phyloP scores from a whole-genome alignment of 345 rosid species.

The Capsella bursapastoris region DNA sequence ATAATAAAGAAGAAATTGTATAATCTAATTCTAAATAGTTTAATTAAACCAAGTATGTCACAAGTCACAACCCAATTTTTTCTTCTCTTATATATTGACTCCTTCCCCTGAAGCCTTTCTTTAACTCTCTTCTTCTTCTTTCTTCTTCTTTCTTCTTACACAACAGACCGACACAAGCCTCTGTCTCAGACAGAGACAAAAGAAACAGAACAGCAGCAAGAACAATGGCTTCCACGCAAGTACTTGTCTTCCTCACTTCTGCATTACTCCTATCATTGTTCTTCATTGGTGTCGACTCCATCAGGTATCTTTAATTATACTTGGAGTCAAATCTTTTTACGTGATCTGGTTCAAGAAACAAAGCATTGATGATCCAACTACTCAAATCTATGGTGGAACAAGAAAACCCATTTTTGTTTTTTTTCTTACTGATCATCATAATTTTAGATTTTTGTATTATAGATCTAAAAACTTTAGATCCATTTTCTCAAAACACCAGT shows the following conservation, averaged over 20 bases:
- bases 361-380: conserved; percentile 16
- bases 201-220: conserved; percentile 21
- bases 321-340: neutral
- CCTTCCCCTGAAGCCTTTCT: conserved; percentile 24
- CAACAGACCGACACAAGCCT: conserved; percentile 41
- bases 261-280: conserved; percentile 52
- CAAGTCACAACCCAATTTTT: neutral
- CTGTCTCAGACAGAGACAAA: conserved; percentile 21
- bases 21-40: neutral
- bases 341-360: conserved; percentile 27
- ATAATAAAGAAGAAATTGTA: neutral
- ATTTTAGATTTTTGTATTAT: neutral
- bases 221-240: conserved; percentile 48
- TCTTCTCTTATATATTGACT: conserved; percentile 38
- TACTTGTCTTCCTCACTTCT: conserved; percentile 42
- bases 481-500: neutral
- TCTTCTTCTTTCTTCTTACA: conserved; percentile 29
- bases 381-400: neutral
- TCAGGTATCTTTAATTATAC: conserved; percentile 32
- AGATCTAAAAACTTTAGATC: conserved; percentile 23
- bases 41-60: neutral
- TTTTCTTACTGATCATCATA: conserved; percentile 12
- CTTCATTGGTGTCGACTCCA: conserved; percentile 47
- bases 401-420: neutral
- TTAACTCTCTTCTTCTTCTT: conserved; percentile 25